Conservation (phyloP, 805 yeast genomes). For the Candida cerambycidarum region DNA sequence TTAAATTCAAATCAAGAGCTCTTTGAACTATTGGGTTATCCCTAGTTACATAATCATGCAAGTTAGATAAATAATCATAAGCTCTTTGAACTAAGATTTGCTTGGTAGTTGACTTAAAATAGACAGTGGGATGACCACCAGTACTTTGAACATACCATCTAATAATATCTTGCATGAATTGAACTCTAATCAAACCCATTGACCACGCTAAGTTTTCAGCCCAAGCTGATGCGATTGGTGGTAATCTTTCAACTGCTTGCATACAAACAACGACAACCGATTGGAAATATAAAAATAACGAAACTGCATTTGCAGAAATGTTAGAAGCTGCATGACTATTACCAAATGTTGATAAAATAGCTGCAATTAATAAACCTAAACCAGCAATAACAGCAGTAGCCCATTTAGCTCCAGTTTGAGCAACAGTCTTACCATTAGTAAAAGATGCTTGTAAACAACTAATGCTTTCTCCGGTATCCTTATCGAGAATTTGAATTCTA, state of each 20-base stretch:
- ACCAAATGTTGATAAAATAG: constrained; percentile 79
- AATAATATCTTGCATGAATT: constrained; percentile 81
- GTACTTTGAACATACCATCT: constrained; percentile 86
- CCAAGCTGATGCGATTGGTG: constrained; percentile 94
- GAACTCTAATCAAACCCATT: constrained; percentile 79
- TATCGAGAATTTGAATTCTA: constrained; percentile 50
- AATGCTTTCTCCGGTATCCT: constrained; percentile 41
- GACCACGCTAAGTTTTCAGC: constrained; percentile 92
- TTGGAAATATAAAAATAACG: constrained; percentile 85
- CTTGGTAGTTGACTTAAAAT: constrained; percentile 58
- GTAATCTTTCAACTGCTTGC: constrained; percentile 82
- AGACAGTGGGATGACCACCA: constrained; percentile 80
- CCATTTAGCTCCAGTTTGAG: constrained; percentile 85
- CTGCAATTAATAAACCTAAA: constrained; percentile 79
- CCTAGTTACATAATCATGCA: constrained; percentile 21
- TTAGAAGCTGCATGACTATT: constrained; percentile 88
- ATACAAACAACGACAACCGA: constrained; percentile 79
- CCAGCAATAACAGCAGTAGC: constrained; percentile 91
- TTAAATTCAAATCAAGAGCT: constrained; percentile 35
- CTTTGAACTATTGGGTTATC: constrained; percentile 19
- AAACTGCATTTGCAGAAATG: constrained; percentile 81
- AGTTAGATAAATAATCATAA: constrained; percentile 26
- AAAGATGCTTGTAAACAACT: constrained; percentile 79
- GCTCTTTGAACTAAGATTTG: constrained; percentile 78
- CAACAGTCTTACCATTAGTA: constrained; percentile 75